Percentiles rank a stretch among this genome's conserved stretches.
These are phyloP conservation scores for Mitragyna speciosa DNA, from an alignment of 257 asterid genomes.

Conservation along the genomic window DNA sequence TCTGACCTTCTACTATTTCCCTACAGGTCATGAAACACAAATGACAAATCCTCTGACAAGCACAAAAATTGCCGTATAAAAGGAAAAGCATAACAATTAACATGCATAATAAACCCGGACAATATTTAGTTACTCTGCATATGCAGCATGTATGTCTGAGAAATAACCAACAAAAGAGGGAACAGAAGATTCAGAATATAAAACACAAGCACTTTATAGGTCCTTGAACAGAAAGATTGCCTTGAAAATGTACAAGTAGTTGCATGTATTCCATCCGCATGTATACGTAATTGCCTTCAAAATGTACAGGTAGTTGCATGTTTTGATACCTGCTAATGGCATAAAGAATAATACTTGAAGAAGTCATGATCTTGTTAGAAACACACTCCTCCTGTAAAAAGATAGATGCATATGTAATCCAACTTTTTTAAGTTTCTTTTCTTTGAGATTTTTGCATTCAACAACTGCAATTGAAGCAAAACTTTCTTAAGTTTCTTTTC, in stretches of 20 bases:
- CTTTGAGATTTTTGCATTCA: neutral
- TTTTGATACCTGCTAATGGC: slow-evolving; percentile 64
- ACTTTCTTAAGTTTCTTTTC: too few relatives aligned
- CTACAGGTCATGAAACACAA: slow-evolving; percentile 35
- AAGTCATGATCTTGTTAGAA: neutral
- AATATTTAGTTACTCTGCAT: too few relatives aligned
- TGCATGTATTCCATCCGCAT: slow-evolving; percentile 95
- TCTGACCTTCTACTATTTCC: slow-evolving; percentile 76
- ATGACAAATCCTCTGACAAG: neutral
- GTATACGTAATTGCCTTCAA: neutral
- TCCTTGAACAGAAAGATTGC: neutral
- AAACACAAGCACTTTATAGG: neutral
- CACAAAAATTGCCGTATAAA: neutral
- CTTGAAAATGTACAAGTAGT: slow-evolving; percentile 71
- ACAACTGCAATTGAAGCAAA: too few relatives aligned
- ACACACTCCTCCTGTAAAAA: neutral
- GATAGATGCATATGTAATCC: neutral
- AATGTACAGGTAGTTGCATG: slow-evolving; percentile 92
- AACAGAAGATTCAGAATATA: neutral
- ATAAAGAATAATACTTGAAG: neutral
- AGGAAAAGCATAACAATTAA: slow-evolving; percentile 1
- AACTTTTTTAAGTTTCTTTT: neutral
- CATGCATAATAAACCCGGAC: neutral
- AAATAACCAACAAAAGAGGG: neutral
- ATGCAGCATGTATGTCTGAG: neutral